These are phyloP conservation scores for Anaeromyces robustus DNA, from an alignment of 192 early-diverging fungal species.

Conservation along the genomic window DNA sequence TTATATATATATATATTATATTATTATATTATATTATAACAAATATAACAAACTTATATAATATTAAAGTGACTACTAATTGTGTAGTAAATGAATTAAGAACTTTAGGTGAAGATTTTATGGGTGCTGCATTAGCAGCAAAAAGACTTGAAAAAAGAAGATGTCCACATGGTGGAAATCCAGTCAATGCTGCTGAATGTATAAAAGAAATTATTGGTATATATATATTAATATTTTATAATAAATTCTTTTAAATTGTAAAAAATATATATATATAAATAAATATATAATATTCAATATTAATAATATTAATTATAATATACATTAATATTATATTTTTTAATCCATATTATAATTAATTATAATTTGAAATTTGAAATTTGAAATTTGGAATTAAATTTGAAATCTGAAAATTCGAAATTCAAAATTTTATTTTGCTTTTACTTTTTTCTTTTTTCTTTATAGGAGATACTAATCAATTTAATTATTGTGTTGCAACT, in stretches of 20 bases:
- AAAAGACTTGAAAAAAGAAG: conserved; percentile 62
- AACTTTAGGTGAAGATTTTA: conserved; percentile 40
- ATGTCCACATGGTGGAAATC: conserved; percentile 52
- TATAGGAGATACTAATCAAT: conserved; percentile 45
- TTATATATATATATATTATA: no score
- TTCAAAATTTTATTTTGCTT: neutral
- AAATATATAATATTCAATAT: no score
- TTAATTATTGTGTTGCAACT: conserved; percentile 74
- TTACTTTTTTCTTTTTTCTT: no score
- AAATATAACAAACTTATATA: neutral
- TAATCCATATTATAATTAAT: no score
- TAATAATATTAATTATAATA: no score
- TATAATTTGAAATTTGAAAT: no score
- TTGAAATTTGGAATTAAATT: no score
- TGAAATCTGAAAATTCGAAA: no score
- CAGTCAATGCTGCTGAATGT: conserved; percentile 50
- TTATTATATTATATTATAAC: neutral
- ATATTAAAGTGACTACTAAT: conserved; percentile 33
- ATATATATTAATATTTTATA: neutral
- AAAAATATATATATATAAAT: no score
- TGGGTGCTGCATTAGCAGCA: conserved; percentile 34
- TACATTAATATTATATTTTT: no score
- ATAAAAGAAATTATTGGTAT: conserved; percentile 49
- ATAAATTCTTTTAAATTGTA: no score
- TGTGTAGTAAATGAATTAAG: conserved; percentile 63